A percentile compares a stretch with the other conserved stretches of the same genome.
Conservation (phyloP, 1,284 basidiomycete species). For the Amylostereum areolatum region DNA sequence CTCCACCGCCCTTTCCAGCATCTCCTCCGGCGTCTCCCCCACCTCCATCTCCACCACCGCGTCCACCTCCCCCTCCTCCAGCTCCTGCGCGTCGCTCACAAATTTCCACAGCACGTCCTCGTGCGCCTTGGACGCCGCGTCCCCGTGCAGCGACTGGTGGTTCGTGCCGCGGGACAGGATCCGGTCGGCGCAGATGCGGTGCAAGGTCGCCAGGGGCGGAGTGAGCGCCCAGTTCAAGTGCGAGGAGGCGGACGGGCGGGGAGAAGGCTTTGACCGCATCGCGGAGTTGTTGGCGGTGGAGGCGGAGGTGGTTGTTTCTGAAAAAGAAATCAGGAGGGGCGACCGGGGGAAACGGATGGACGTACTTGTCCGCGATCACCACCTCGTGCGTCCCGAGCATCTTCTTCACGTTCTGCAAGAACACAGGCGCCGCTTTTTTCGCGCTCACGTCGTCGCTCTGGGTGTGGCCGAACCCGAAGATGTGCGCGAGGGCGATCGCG, state of each 20-base stretch:
- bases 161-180: slow-evolving; percentile 71
- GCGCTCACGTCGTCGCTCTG: slow-evolving; percentile 87
- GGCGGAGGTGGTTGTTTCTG: slow-evolving; percentile 84
- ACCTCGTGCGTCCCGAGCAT: slow-evolving; percentile 63
- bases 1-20: slow-evolving; percentile 56
- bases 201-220: slow-evolving; percentile 46
- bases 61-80: slow-evolving; percentile 61
- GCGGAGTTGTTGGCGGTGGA: slow-evolving; percentile 71
- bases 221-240: slow-evolving; percentile 77
- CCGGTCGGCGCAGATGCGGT: slow-evolving; percentile 75
- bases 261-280: slow-evolving; percentile 37
- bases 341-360: slow-evolving; percentile 4
- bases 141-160: slow-evolving; percentile 77
- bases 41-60: slow-evolving; percentile 62
- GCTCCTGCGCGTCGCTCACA: slow-evolving; percentile 59
- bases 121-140: slow-evolving; percentile 48
- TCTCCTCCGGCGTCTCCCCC: slow-evolving; percentile 45
- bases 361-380: slow-evolving; percentile 87
- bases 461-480: slow-evolving; percentile 84
- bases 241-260: slow-evolving; percentile 66
- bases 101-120: slow-evolving; percentile 84
- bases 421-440: slow-evolving; percentile 76
- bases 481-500: slow-evolving; percentile 67
- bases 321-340: background rate
- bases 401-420: slow-evolving; percentile 70